Evolutionary conservation across 2,329 filamentous ascomycete genomes (phyloP).

Genomic region (Arthrobotrys sphaeroides): DNA sequence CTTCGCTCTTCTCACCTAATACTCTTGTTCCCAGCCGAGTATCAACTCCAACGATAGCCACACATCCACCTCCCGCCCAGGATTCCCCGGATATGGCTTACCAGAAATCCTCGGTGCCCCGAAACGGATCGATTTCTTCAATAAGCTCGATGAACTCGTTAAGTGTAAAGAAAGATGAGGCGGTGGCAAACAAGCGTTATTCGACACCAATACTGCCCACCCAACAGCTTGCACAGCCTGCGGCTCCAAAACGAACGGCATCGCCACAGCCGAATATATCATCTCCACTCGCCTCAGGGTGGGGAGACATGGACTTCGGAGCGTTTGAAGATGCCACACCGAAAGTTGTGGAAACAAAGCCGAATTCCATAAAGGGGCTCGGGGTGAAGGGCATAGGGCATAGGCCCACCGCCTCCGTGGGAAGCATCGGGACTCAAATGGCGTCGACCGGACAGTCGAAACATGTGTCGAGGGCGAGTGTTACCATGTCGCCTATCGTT

Average conservation of each 20-base stretch:
- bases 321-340: conserved; percentile 45
- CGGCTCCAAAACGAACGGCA: background rate
- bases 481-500: conserved; percentile 47
- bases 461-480: conserved; percentile 23
- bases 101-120: background rate
- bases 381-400: conserved; percentile 13
- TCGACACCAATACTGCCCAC: conserved; percentile 34
- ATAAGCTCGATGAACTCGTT: conserved; percentile 19
- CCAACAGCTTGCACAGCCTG: conserved; percentile 10
- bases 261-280: conserved; percentile 28
- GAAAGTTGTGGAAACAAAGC: background rate
- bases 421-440: conserved; percentile 10
- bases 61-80: conserved; percentile 1
- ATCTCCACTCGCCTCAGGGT: conserved; percentile 33
- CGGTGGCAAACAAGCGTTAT: conserved; percentile 12
- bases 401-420: conserved; percentile 30
- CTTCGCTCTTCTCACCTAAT: conserved; percentile 31
- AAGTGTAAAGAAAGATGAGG: conserved; percentile 20
- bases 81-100: conserved; percentile 5
- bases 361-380: background rate
- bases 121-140: conserved; percentile 18
- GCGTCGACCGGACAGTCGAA: background rate
- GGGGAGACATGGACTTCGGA: conserved; percentile 45
- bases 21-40: conserved; percentile 30
- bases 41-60: conserved; percentile 22